phyloP scores from a whole-genome alignment of 2,329 filamentous ascomycete genomes.

The Sphaerulina vaccinii region DNA sequence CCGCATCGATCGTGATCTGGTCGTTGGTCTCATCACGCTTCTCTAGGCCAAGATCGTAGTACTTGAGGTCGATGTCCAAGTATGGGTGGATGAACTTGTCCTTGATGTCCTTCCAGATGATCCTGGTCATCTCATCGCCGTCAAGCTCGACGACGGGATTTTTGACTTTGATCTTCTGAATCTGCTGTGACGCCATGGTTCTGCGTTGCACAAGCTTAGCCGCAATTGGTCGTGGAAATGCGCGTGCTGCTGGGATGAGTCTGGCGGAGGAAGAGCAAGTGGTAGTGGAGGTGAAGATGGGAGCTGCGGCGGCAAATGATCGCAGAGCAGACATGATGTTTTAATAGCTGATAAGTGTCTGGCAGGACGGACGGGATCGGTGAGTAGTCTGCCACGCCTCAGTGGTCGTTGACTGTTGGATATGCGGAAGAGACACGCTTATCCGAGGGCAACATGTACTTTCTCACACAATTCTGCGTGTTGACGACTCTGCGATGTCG shows the following conservation, averaged over 20 bases:
- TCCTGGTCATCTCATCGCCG: slow-evolving; percentile 91
- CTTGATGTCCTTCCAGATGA: slow-evolving; percentile 99
- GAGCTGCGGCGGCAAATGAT: slow-evolving; percentile 17
- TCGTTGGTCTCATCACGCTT: slow-evolving; percentile 97
- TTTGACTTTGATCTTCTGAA: slow-evolving; percentile 97
- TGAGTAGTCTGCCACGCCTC: slow-evolving; percentile 4
- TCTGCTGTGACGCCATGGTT: slow-evolving; percentile 39
- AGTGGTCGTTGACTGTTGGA: background rate
- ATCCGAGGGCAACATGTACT: background rate
- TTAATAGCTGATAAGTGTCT: background rate
- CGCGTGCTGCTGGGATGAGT: slow-evolving; percentile 24
- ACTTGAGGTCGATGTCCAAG: slow-evolving; percentile 93
- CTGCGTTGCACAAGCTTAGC: slow-evolving; percentile 38
- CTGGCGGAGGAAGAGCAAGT: slow-evolving; percentile 18
- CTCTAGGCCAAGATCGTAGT: slow-evolving; percentile 64
- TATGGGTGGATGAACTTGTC: slow-evolving; percentile 97
- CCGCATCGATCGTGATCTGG: slow-evolving; percentile 90
- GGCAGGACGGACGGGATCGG: slow-evolving; percentile 13
- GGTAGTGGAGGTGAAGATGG: slow-evolving; percentile 15
- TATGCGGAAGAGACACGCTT: background rate
- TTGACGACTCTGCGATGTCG: background rate
- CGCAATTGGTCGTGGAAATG: slow-evolving; percentile 35
- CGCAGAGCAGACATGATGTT: slow-evolving; percentile 30
- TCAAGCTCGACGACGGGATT: slow-evolving; percentile 98
- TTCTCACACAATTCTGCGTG: background rate